Evolutionary conservation across 495 filamentous ascomycete genomes (phyloP).

Genomic region (Letharia lupina): DNA sequence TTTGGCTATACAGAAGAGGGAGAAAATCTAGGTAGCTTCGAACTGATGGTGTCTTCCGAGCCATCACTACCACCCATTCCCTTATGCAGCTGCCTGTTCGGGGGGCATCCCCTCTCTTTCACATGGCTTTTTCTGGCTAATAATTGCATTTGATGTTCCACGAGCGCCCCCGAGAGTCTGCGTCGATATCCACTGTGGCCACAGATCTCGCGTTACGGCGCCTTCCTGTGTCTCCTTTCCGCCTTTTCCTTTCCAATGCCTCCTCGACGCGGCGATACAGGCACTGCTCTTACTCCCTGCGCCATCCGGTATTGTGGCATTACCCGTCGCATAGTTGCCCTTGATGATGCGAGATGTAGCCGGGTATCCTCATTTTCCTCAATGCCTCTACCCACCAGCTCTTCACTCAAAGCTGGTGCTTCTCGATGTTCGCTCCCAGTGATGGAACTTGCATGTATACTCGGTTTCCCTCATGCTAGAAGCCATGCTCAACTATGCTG

Average conservation of each 20-base stretch:
- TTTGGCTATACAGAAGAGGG: background rate
- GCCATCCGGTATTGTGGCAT: background rate
- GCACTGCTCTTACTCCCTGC: background rate
- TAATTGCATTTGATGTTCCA: too few relatives aligned
- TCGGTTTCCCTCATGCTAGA: background rate
- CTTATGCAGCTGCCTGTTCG: background rate
- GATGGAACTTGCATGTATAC: background rate
- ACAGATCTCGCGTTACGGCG: background rate
- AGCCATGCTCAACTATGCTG: background rate
- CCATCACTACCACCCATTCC: background rate
- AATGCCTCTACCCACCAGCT: background rate
- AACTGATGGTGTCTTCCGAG: background rate
- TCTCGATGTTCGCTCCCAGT: background rate
- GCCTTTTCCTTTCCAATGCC: background rate
- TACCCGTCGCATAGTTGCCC: background rate
- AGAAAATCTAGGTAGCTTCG: background rate
- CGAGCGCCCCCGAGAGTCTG: background rate
- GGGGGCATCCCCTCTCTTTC: too few relatives aligned
- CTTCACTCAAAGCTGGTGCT: background rate
- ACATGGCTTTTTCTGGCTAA: too few relatives aligned
- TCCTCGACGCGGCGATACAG: background rate
- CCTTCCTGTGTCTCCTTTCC: background rate
- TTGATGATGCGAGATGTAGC: background rate
- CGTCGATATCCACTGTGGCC: background rate
- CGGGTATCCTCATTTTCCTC: background rate